These are phyloP conservation scores for Ophiostoma sp. DNA, from an alignment of 2,329 filamentous ascomycete genomes.

Conservation along the genomic window DNA sequence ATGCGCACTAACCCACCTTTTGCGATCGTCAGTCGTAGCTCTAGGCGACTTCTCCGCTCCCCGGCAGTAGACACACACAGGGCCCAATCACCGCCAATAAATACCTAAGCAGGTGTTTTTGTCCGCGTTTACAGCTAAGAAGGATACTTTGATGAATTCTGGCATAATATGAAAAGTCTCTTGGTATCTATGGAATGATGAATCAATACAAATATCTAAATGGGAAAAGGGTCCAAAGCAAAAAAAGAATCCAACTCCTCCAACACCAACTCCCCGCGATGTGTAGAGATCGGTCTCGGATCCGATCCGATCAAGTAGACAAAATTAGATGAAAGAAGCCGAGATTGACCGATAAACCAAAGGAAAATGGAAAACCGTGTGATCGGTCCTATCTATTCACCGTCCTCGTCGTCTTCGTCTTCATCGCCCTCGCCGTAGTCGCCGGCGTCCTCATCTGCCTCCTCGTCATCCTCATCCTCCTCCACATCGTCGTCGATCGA, in stretches of 20 bases:
- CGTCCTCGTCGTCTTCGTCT: conserved; percentile 4
- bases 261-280: neutral
- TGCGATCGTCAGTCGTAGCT: neutral
- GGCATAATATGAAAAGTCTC: neutral
- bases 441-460: neutral
- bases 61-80: neutral
- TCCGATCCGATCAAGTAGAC: neutral
- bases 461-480: neutral
- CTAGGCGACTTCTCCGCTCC: neutral
- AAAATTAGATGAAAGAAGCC: neutral
- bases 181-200: neutral
- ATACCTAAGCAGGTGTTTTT: neutral
- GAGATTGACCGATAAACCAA: neutral
- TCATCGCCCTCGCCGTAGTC: conserved; percentile 2
- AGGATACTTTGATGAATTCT: neutral
- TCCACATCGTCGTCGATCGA: conserved; percentile 4
- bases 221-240: neutral
- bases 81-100: neutral
- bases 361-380: neutral
- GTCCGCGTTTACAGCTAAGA: neutral
- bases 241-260: neutral
- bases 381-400: neutral
- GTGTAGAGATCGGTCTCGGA: neutral
- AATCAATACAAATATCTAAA: neutral
- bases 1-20: neutral